Conservation (phyloP, 192 early-diverging fungal genomes). For the Jimgerdemannia flammicorona region DNA sequence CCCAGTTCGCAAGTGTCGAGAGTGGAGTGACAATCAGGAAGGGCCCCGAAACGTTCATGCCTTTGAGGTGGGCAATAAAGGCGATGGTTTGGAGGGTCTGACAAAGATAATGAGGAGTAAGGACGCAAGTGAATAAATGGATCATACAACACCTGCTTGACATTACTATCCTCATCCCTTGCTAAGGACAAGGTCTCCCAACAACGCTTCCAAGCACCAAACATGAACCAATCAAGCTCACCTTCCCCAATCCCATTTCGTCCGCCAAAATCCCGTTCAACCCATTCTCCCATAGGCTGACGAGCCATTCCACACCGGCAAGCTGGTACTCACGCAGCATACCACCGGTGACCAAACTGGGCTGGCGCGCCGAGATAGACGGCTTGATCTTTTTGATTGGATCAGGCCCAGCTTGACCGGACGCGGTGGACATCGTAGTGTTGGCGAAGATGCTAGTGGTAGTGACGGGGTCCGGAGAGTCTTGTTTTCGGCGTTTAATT, state of each 20-base stretch:
- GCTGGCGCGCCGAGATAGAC: constrained; percentile 66
- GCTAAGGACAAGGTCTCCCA: no score
- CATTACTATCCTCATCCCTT: no score
- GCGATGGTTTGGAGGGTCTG: constrained; percentile 93
- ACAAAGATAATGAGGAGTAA: not conserved
- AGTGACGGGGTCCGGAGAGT: not conserved
- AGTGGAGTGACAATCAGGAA: constrained; percentile 88
- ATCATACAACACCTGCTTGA: not conserved
- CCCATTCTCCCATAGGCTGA: constrained; percentile 93
- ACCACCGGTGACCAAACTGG: constrained; percentile 77
- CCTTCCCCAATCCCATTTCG: constrained; percentile 93
- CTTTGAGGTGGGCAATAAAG: constrained; percentile 78
- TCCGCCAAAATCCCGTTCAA: constrained; percentile 95
- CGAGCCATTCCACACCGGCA: constrained; percentile 94
- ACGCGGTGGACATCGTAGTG: not conserved
- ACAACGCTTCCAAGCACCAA: no score
- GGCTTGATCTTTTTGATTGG: constrained; percentile 28
- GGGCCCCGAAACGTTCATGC: constrained; percentile 79
- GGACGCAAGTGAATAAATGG: not conserved
- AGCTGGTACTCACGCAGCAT: constrained; percentile 91
- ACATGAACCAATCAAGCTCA: constrained; percentile 6
- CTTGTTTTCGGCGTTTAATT: constrained; percentile 29
- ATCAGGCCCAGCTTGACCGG: constrained; percentile 8
- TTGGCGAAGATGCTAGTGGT: not conserved
- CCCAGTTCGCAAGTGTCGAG: constrained; percentile 92